These are phyloP conservation scores for Talaromyces pinophilus DNA, from an alignment of 2,329 filamentous ascomycete genomes.

Conservation along the genomic window DNA sequence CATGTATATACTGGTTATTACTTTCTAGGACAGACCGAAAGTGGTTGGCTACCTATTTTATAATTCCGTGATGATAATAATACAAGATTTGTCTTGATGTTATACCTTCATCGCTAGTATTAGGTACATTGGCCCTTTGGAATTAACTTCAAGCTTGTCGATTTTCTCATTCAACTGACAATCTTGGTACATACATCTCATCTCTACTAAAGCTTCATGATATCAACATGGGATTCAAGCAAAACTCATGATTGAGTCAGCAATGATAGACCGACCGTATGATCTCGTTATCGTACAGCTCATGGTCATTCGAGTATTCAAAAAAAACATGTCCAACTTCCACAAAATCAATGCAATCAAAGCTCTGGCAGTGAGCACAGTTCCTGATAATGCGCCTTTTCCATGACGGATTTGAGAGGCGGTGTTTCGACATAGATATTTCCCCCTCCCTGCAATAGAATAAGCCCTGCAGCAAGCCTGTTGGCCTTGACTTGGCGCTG, in stretches of 20 bases:
- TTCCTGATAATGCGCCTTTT: neutral
- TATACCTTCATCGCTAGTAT: no score
- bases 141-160: no score
- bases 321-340: neutral
- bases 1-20: slow-evolving; percentile 15
- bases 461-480: neutral
- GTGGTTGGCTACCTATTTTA: neutral
- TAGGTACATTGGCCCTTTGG: no score
- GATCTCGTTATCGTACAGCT: neutral
- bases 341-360: neutral
- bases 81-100: neutral
- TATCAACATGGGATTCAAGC: neutral
- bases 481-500: neutral
- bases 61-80: neutral
- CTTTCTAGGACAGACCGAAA: neutral
- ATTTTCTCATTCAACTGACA: no score
- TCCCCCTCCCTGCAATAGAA: neutral
- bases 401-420: neutral
- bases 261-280: neutral
- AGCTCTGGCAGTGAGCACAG: neutral
- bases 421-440: no score
- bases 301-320: neutral
- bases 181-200: neutral
- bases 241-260: neutral
- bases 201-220: neutral